phyloP scores from a whole-genome alignment of 176 grass and related monocot species.

The Puccinellia tenuiflora region DNA sequence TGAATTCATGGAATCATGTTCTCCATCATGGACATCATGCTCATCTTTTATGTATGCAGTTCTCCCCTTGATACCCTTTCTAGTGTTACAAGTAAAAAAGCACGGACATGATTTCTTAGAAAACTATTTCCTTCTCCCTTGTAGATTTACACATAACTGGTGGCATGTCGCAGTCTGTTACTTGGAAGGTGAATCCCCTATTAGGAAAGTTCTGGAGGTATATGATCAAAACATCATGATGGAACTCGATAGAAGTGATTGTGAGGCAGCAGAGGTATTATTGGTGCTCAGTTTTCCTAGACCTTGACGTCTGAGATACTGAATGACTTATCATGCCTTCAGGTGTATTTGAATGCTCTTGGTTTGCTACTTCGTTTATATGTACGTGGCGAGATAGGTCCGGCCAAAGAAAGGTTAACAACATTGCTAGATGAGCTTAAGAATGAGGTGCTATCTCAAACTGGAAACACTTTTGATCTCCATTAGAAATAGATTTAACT shows the following conservation, averaged over 20 bases:
- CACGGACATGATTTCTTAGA: background rate
- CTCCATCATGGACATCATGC: slow-evolving; percentile 45
- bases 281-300: background rate
- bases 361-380: slow-evolving; percentile 61
- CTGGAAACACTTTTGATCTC: background rate
- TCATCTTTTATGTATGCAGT: slow-evolving; percentile 63
- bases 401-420: slow-evolving; percentile 41
- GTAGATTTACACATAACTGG: slow-evolving; percentile 72
- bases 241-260: slow-evolving; percentile 53
- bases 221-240: slow-evolving; percentile 68
- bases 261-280: slow-evolving; percentile 59
- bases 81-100: background rate
- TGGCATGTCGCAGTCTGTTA: slow-evolving; percentile 83
- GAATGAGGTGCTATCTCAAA: slow-evolving; percentile 30
- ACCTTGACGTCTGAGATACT: slow-evolving; percentile 13
- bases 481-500: background rate
- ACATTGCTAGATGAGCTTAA: slow-evolving; percentile 35
- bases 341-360: slow-evolving; percentile 78
- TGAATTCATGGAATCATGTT: slow-evolving; percentile 70
- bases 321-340: slow-evolving; percentile 45
- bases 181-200: slow-evolving; percentile 62
- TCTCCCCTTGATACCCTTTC: background rate
- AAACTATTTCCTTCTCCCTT: background rate
- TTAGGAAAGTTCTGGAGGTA: slow-evolving; percentile 52
- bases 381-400: slow-evolving; percentile 31